Evolutionary conservation across 169 alveolate species (phyloP).

Genomic region (Cryptosporidium ubiquitum): DNA sequence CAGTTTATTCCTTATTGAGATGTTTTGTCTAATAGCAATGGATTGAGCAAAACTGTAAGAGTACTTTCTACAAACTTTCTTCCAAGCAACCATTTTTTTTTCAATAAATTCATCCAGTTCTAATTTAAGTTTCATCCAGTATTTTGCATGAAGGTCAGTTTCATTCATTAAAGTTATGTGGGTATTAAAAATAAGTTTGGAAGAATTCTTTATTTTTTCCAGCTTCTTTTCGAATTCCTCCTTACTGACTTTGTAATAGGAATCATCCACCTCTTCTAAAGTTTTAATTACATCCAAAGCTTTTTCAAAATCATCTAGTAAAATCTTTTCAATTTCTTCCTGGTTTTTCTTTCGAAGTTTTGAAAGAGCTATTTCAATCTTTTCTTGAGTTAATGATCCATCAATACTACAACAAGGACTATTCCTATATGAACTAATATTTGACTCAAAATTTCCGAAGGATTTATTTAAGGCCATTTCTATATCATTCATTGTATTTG

Average conservation of each 20-base stretch:
- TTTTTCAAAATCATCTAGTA: conserved; percentile 7
- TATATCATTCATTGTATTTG: neutral
- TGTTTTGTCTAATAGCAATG: conserved; percentile 39
- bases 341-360: conserved; percentile 13
- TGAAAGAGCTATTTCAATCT: conserved; percentile 7
- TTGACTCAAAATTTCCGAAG: neutral
- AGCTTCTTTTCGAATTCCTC: conserved; percentile 36
- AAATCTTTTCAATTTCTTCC: conserved; percentile 24
- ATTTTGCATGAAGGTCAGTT: conserved; percentile 4
- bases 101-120: conserved; percentile 21
- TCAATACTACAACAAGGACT: conserved; percentile 58
- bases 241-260: neutral
- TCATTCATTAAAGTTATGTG: conserved; percentile 14
- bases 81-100: neutral
- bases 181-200: neutral
- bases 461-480: conserved; percentile 10
- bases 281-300: neutral
- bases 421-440: conserved; percentile 8
- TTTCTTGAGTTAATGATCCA: neutral
- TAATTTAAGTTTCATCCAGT: neutral
- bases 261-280: conserved; percentile 13
- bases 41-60: conserved; percentile 27
- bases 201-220: neutral
- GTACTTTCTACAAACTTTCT: conserved; percentile 11
- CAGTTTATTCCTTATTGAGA: conserved; percentile 44